Evolutionary conservation across 192 early-diverging fungal genomes (phyloP).

Genomic region (Jimgerdemannia lactiflua): DNA sequence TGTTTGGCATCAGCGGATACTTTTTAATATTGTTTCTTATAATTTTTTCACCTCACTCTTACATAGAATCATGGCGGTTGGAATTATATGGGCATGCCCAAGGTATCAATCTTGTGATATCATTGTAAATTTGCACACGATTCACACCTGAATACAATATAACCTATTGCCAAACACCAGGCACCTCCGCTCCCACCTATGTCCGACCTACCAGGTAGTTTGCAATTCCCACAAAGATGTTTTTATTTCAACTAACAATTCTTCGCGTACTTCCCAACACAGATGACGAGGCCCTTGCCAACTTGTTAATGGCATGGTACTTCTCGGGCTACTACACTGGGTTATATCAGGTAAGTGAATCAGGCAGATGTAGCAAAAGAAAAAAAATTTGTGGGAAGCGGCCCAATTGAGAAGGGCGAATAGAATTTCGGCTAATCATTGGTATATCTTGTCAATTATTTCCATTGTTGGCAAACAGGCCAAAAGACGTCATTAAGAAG

Average conservation of each 20-base stretch:
- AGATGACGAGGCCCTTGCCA: constrained; percentile 59
- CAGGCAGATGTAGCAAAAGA: neutral
- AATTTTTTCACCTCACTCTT: too few relatives aligned
- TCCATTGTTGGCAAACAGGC: neutral
- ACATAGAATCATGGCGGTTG: neutral
- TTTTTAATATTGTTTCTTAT: too few relatives aligned
- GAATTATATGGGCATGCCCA: neutral
- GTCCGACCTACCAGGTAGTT: neutral
- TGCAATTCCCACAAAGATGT: too few relatives aligned
- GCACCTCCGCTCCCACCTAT: neutral
- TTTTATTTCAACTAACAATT: neutral
- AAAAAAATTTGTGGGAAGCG: neutral
- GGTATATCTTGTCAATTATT: too few relatives aligned
- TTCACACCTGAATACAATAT: too few relatives aligned
- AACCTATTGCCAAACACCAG: neutral
- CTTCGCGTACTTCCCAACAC: neutral
- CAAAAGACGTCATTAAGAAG: neutral
- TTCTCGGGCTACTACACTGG: constrained; percentile 74
- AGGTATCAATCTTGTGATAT: neutral
- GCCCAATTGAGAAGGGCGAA: too few relatives aligned
- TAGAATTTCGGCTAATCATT: too few relatives aligned
- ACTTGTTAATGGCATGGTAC: constrained; percentile 75
- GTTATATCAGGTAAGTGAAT: constrained; percentile 50
- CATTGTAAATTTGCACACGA: too few relatives aligned
- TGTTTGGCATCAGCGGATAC: too few relatives aligned